These are phyloP conservation scores for Lumnitzera littorea DNA, from an alignment of 345 rosid genomes.

Conservation along the genomic window DNA sequence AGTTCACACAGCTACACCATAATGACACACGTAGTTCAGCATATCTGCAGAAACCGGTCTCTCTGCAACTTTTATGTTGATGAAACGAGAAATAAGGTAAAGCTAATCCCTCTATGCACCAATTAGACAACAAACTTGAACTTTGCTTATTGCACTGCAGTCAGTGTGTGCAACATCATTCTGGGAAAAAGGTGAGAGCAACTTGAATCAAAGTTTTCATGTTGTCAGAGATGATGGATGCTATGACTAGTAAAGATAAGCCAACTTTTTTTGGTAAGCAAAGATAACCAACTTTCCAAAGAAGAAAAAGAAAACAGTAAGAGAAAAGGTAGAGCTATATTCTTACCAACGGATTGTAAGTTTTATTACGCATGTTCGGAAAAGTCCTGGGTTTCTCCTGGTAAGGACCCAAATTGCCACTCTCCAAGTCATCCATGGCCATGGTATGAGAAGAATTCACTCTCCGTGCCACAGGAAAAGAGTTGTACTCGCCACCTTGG, in stretches of 20 bases:
- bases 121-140: not conserved
- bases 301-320: not conserved
- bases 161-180: too few species aligned
- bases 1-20: too few species aligned
- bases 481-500: slow-evolving; percentile 24
- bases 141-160: not conserved
- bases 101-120: not conserved
- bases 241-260: not conserved
- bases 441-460: slow-evolving; percentile 50
- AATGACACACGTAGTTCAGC: not conserved
- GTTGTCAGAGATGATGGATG: not conserved
- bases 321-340: not conserved
- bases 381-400: slow-evolving; percentile 78
- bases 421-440: slow-evolving; percentile 88
- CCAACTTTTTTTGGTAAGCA: not conserved
- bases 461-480: slow-evolving; percentile 28
- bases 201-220: not conserved
- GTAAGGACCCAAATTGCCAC: slow-evolving; percentile 61
- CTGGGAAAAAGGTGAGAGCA: too few species aligned
- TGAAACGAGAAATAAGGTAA: not conserved
- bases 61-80: not conserved
- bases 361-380: slow-evolving; percentile 81
- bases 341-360: slow-evolving; percentile 68
- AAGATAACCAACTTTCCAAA: not conserved
- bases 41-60: not conserved